Evolutionary conservation across 2,329 filamentous ascomycete species (phyloP), one percentile per base, ranked within the genome.

Genomic region (Harringtonia aguacate): DNA sequence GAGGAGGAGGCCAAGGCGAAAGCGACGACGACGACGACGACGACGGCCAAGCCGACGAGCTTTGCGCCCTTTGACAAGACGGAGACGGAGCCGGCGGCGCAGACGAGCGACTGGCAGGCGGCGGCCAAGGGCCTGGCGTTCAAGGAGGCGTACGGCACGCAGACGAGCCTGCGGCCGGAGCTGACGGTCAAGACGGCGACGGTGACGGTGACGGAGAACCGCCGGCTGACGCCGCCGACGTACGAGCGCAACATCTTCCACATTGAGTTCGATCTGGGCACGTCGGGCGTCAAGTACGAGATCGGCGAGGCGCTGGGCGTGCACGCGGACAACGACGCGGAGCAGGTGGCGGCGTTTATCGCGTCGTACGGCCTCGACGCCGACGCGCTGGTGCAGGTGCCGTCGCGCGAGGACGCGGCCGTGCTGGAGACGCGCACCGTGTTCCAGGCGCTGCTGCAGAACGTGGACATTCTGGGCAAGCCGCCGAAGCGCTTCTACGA

Each of bases 201-300:
- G 35, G 84, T 95, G 43, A 83, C 80, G 44, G 89, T 98, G 63
- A 87, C 94, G 70, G 92, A 97, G 70, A 95, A 94, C 68, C 86
- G 92, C 49, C 81, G 92, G 51, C 76, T 98, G 44, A 98, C 92
- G 0, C 92, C 92, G 4, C 57, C 66, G 21, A 84, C 81, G 28
- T 98, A 98, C 60, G 89, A 97, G 64, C 87, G 92, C 55, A 95
- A 98, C 73, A 97, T 98, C 65, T 98, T 98, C 82, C 92, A 98
- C 69, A 97, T 98, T 50, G 92, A 98, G 66, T 98, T 98, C 57
- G 92, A 97, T 59, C 78, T 98, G 21, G 90, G 90, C 48, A 67
- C 82, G 56, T 94, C 90, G 29, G 90, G 89, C 33, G 79, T 98
- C 51, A 95, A 79, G 35, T 98, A 98, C 68, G 86, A 94, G 60